A percentile compares a stretch with the other conserved stretches of the same genome.
Conservation (phyloP, 1,284 basidiomycete species). For the Schizophyllum commune region DNA sequence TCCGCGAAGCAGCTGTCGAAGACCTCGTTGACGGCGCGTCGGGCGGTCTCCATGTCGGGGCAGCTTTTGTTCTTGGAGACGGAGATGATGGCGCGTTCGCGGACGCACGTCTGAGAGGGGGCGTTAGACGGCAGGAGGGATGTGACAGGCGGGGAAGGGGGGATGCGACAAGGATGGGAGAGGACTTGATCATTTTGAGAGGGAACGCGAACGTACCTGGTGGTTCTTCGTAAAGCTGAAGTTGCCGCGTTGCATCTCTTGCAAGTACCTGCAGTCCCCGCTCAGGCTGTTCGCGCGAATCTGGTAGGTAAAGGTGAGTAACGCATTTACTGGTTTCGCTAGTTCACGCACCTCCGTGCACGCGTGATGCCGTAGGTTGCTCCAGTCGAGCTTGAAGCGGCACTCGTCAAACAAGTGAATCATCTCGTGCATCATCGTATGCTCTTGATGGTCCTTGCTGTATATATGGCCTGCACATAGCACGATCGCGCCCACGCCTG, state of each 20-base stretch:
- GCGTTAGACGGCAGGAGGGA: slow-evolving; percentile 1
- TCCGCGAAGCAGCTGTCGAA: slow-evolving; percentile 96
- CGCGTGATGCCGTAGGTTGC: slow-evolving; percentile 86
- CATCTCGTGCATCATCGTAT: slow-evolving; percentile 90
- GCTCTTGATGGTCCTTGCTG: slow-evolving; percentile 83
- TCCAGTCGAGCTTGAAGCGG: slow-evolving; percentile 91
- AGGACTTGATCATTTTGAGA: too few species aligned
- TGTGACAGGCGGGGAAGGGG: neutral
- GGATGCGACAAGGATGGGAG: too few species aligned
- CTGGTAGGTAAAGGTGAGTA: slow-evolving; percentile 38
- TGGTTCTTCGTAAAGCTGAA: slow-evolving; percentile 87
- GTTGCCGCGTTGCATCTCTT: slow-evolving; percentile 75
- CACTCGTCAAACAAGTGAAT: slow-evolving; percentile 96
- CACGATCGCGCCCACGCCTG: slow-evolving; percentile 67
- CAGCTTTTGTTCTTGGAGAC: slow-evolving; percentile 81
- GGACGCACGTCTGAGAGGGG: slow-evolving; percentile 69
- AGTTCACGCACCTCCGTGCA: slow-evolving; percentile 73
- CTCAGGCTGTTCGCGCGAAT: slow-evolving; percentile 92
- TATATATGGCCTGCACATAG: slow-evolving; percentile 82
- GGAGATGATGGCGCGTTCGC: slow-evolving; percentile 79
- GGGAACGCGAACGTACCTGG: slow-evolving; percentile 49
- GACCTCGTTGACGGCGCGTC: slow-evolving; percentile 89
- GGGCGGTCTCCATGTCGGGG: slow-evolving; percentile 68
- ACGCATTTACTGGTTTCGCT: neutral
- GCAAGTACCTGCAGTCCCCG: slow-evolving; percentile 83